phyloP scores from a whole-genome alignment of 1,284 basidiomycete species.

The Moesziomyces aphidis region DNA sequence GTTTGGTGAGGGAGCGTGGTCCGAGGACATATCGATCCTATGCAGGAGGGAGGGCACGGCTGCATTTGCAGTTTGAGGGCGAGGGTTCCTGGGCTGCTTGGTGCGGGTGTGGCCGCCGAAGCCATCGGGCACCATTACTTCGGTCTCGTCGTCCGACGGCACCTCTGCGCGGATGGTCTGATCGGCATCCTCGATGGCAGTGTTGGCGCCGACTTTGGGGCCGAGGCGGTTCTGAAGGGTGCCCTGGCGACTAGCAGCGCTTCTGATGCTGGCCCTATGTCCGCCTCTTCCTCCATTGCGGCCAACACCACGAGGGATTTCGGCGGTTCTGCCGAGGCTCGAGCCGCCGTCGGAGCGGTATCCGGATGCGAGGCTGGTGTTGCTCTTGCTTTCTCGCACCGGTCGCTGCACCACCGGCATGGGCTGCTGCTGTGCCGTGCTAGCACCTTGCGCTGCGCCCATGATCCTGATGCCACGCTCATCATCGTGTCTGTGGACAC shows the following conservation, averaged over 20 bases:
- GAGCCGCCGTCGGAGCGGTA: constrained; percentile 45
- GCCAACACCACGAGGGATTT: constrained; percentile 43
- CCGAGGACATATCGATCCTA: constrained; percentile 18
- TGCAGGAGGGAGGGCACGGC: constrained; percentile 16
- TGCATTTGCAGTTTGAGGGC: neutral
- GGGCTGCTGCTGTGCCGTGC: constrained; percentile 10
- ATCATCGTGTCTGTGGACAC: neutral
- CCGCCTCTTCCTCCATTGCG: constrained; percentile 4
- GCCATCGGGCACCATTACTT: constrained; percentile 53
- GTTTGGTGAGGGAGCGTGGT: neutral
- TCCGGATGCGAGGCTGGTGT: constrained; percentile 27
- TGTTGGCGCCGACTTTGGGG: constrained; percentile 8
- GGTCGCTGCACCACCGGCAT: neutral
- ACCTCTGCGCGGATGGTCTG: neutral
- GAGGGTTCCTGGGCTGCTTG: constrained; percentile 20
- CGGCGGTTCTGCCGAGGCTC: constrained; percentile 47
- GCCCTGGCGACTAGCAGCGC: constrained; percentile 22
- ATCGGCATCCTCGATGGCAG: neutral
- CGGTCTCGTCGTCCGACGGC: constrained; percentile 33
- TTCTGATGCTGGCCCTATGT: constrained; percentile 21
- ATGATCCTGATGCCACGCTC: neutral
- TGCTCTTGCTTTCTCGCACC: constrained; percentile 40
- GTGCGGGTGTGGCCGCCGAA: constrained; percentile 51
- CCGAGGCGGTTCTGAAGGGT: constrained; percentile 24
- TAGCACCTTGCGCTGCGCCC: neutral